phyloP scores from a whole-genome alignment of 2,329 filamentous ascomycete species.

The Dothidotthia symphoricarpi region DNA sequence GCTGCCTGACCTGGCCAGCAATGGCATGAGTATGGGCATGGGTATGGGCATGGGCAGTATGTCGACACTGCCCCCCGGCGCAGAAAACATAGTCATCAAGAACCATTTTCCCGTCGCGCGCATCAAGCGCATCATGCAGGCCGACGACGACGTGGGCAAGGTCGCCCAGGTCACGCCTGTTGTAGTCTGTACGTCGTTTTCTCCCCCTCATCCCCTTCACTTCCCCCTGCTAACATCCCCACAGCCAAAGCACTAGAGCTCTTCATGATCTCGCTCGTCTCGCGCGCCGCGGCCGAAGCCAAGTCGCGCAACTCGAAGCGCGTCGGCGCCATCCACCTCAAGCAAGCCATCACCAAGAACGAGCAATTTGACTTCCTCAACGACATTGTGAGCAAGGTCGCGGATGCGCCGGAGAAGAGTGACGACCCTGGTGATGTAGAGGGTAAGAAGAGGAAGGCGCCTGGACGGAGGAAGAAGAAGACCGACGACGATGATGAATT shows the following conservation, averaged over 20 bases:
- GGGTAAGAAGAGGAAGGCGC: slow-evolving; percentile 47
- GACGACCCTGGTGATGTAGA: slow-evolving; percentile 46
- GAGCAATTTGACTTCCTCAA: slow-evolving; percentile 92
- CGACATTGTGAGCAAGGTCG: slow-evolving; percentile 86
- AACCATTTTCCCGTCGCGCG: slow-evolving; percentile 96
- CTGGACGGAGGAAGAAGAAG: slow-evolving; percentile 41
- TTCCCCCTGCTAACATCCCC: slow-evolving; percentile 6
- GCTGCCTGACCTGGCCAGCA: slow-evolving; percentile 17
- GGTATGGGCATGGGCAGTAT: slow-evolving; percentile 22
- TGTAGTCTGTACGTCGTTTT: slow-evolving; percentile 65
- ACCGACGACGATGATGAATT: slow-evolving; percentile 40
- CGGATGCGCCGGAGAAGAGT: slow-evolving; percentile 58
- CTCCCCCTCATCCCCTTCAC: background rate
- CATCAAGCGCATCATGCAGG: slow-evolving; percentile 99
- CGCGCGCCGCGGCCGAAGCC: slow-evolving; percentile 82
- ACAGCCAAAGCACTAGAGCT: slow-evolving; percentile 88
- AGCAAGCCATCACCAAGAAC: slow-evolving; percentile 81
- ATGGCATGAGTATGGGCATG: slow-evolving; percentile 13
- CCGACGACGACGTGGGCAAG: slow-evolving; percentile 97
- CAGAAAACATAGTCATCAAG: slow-evolving; percentile 69
- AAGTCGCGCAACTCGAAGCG: slow-evolving; percentile 80
- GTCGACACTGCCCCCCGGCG: slow-evolving; percentile 24
- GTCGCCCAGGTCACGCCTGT: slow-evolving; percentile 97
- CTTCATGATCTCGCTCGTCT: slow-evolving; percentile 94
- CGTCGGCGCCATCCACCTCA: slow-evolving; percentile 86